Evolutionary conservation across 306 rosid species (phyloP), one percentile per base, ranked within the genome.

Genomic region (Vachellia collinsii): DNA sequence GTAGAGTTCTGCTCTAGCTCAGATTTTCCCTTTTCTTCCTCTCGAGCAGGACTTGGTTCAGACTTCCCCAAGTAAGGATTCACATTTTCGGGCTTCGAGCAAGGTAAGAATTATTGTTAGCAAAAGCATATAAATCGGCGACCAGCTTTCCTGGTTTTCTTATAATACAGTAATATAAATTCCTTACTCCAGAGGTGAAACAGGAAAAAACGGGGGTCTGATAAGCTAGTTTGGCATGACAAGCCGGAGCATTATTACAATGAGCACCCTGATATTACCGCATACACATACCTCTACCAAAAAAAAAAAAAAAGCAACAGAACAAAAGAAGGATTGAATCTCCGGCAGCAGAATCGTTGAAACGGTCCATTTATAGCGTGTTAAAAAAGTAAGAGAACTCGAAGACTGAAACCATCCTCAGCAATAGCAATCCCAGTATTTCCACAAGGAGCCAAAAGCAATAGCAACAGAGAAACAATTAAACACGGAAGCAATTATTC

Each of bases 1-100:
- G 81, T 23, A 50, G 75, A 4, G 58, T 86, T 86, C 77, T 76
- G 75, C 80, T 22, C 77, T 46, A n/a, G 69, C 44, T 46, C 61
- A 77, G n/a, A 14, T 34, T n/a, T 77, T 38, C 38, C 23, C 61
- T 63, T 81, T 36, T 56, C 47, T 17, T 75, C 63, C 44, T 79
- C 81, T 11, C 1, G 39, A 7, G 67, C 71, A 3, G 76, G 38
- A 39, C 38, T 80, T 11, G 66, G 63, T 66, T 67, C 83, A 47
- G n/a, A 39, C 63, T 11, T 76, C 72, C 62, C 81, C 83, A 50
- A 11, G 53, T 68, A 76, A 72, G 86, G 74, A 19, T 11, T 25
- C 63, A 17, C 23, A 43, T 11, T 68, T 79, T 62, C 78, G 61
- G 58, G 44, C 84, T 79, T 47, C 19, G 37, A 72, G 1, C 70